phyloP scores from a whole-genome alignment of 495 filamentous ascomycete species.

The Neurospora cerealis region DNA sequence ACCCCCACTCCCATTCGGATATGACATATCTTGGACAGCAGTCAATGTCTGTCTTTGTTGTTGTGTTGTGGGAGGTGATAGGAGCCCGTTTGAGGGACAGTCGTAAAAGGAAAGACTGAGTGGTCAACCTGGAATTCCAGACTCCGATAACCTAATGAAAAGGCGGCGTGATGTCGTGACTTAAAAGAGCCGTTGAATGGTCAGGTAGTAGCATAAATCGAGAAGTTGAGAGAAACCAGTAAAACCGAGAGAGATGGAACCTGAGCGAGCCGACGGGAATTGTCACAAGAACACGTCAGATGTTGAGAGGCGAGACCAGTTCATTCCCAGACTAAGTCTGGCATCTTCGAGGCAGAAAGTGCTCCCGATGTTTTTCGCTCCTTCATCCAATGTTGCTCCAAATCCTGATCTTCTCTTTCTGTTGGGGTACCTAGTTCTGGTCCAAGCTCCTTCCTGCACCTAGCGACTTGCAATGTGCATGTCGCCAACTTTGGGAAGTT shows the following conservation, averaged over 20 bases:
- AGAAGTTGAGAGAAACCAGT: not conserved
- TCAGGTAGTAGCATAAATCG: not conserved
- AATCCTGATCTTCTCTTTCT: not conserved
- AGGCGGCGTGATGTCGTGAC: not conserved
- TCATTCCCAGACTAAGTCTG: not conserved
- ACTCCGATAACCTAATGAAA: not conserved
- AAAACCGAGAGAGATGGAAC: not conserved
- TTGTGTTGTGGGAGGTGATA: not conserved
- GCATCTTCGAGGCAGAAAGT: not conserved
- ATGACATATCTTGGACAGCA: constrained; percentile 19
- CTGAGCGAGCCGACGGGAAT: not conserved
- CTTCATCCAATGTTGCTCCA: not conserved
- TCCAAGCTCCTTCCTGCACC: not conserved
- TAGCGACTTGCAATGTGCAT: not conserved
- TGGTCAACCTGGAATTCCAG: not conserved
- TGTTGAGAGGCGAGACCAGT: not conserved
- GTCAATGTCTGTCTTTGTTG: not conserved
- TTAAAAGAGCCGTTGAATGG: not conserved
- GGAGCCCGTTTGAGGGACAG: not conserved
- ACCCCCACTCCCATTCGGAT: constrained; percentile 51
- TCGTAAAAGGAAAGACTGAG: not conserved
- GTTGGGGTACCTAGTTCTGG: not conserved
- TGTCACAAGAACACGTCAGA: not conserved
- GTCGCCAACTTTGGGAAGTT: not conserved
- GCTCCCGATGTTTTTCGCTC: not conserved